Evolutionary conservation across 2,329 filamentous ascomycete species (phyloP).

Genomic region (Diplocarpon mali): DNA sequence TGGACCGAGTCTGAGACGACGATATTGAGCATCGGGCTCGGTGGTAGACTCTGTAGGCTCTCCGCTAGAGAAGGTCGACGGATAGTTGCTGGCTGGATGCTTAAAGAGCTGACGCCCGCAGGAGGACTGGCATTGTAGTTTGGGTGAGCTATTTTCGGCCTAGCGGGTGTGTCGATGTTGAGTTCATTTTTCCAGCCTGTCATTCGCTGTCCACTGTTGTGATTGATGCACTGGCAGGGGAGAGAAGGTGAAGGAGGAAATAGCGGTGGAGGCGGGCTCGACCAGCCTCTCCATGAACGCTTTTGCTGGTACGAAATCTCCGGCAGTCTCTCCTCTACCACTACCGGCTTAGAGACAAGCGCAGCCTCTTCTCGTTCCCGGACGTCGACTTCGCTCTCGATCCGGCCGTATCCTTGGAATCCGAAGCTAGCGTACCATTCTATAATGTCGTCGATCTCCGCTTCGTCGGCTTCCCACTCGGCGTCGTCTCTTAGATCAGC

Average conservation of each 20-base stretch:
- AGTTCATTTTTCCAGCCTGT: neutral
- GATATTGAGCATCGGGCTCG: slow-evolving; percentile 20
- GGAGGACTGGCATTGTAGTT: too few relatives aligned
- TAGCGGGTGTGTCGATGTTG: neutral
- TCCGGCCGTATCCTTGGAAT: slow-evolving; percentile 11
- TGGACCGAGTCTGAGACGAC: slow-evolving; percentile 2
- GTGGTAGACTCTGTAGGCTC: slow-evolving; percentile 13
- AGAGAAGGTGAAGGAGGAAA: neutral
- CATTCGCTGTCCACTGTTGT: neutral
- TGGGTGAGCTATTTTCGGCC: neutral
- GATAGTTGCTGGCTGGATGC: neutral
- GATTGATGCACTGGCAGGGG: neutral
- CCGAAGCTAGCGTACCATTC: slow-evolving; percentile 19
- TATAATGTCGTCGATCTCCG: slow-evolving; percentile 15
- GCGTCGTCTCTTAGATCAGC: slow-evolving; percentile 7
- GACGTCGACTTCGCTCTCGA: slow-evolving; percentile 7
- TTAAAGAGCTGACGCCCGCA: neutral
- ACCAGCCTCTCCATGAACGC: neutral
- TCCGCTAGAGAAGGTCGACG: slow-evolving; percentile 1
- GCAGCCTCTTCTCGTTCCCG: slow-evolving; percentile 1
- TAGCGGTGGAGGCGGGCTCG: neutral
- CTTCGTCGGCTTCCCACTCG: slow-evolving; percentile 13
- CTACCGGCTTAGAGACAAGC: neutral
- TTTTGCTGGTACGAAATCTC: neutral
- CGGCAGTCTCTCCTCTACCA: neutral